Base-by-base conservation (phyloP, 805 yeast species). In the Yarrowia alimentaria region DNA sequence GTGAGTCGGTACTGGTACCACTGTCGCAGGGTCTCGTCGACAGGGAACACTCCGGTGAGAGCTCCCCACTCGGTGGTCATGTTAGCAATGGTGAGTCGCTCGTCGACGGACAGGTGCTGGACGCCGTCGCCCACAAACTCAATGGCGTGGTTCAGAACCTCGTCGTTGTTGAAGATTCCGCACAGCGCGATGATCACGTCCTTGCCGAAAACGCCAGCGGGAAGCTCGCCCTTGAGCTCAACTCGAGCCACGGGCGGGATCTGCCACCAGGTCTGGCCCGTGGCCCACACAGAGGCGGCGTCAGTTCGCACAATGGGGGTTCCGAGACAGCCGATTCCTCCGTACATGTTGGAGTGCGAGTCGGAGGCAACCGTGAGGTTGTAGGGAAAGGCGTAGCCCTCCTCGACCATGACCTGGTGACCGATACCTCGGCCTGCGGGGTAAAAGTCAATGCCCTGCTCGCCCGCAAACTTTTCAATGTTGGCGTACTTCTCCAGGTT, bases 201-300 rank as follows among this genome's bases (percentile, higher is more conserved):
- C 68, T 93, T 93, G 56, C 99, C 99, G 3, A 95, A 81, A 13
- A 87, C 89, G 13, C 96, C 96, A 45, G 75, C 69, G 10, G 94
- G 96, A 53, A 93, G 75, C 58, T 77, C 68, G 33, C 96, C 96
- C 57, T 76, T 73, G 52, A 93, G 76, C 66, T 87, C 94, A 8
- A 93, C 98, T 61, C 81, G 80, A 26, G 98, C 99, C 18, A 93
- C 98, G 0, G 99, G 98, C 3, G 99, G 99, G 51, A 93, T 87
- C 77, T 94, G 99, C 99, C 99, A 93, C 99, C 99, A 93, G 3
- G 99, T 93, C 70, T 89, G 95, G 31, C 98, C 98, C 0, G 99
- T 93, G 10, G 99, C 98, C 99, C 99, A 93, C 58, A 93, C 91
- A 8, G 97, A 80, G 4, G 99, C 99, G 17, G 98, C 99, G 68